phyloP scores from a whole-genome alignment of 495 filamentous ascomycete species.

The Penicillium ochrochloron region DNA sequence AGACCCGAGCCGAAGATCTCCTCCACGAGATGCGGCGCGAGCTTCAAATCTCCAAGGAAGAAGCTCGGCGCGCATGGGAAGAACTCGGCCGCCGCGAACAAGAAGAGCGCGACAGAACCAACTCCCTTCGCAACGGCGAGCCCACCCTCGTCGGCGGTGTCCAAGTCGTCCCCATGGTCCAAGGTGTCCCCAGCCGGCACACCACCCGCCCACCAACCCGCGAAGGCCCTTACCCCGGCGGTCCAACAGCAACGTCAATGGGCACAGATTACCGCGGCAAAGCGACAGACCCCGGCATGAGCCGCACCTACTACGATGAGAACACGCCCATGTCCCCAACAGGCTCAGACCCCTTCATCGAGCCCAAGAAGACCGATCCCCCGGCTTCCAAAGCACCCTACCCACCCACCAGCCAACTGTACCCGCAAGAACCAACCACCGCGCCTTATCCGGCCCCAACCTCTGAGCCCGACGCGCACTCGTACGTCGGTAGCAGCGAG shows the following conservation, averaged over 20 bases:
- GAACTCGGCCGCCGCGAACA: constrained; percentile 93
- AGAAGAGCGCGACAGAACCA: constrained; percentile 91
- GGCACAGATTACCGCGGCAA: constrained; percentile 32
- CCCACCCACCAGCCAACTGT: constrained; percentile 39
- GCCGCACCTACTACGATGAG: constrained; percentile 51
- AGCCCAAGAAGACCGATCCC: constrained; percentile 34
- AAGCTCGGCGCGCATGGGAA: constrained; percentile 95
- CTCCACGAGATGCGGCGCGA: constrained; percentile 87
- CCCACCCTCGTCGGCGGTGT: constrained; percentile 90
- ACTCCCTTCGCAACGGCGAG: constrained; percentile 81
- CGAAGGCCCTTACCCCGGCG: constrained; percentile 49
- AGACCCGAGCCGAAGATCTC: constrained; percentile 70
- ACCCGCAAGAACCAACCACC: constrained; percentile 46
- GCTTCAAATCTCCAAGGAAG: constrained; percentile 91
- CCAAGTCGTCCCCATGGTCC: constrained; percentile 94
- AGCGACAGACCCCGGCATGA: constrained; percentile 27
- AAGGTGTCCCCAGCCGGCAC: constrained; percentile 70
- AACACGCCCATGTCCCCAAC: constrained; percentile 50
- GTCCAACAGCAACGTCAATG: constrained; percentile 32
- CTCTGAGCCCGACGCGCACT: constrained; percentile 52
- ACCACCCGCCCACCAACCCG: constrained; percentile 56
- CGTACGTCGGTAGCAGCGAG: constrained; percentile 57
- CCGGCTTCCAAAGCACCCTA: constrained; percentile 37
- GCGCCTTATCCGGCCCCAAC: constrained; percentile 43
- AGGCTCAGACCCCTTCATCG: constrained; percentile 63